Base-by-base conservation (phyloP, 768 basidiomycete genomes). In the Pleurotus cornucopiae region DNA sequence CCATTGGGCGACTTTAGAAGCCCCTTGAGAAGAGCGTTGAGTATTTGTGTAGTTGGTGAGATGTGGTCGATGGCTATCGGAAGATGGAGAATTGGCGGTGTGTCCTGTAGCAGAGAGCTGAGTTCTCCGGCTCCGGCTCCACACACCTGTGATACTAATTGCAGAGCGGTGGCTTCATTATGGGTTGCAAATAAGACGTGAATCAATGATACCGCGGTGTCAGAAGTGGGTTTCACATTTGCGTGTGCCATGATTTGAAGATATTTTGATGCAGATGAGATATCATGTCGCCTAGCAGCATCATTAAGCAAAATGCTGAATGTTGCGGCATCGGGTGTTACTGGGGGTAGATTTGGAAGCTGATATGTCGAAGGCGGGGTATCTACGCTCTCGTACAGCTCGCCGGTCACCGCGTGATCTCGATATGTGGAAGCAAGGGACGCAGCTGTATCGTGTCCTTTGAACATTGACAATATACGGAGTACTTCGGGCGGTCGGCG, bases 291-390 rank as follows among this genome's bases (percentile, higher is more conserved):
- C 14, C 61, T 66, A 34, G 77, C 78, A 54, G 83, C 66, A 61
- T 81, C 74, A 63, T 82, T 78, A 66, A 89, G 82, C 58, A 88
- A 73, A 44, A 84, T 76, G 6, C 82, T 76, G 67, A 82, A 87
- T 0, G 89, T 91, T 11, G 74, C 71, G 6, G 78, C 76, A 60
- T 86, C 79, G 18, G 87, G 83, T 54, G 49, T 63, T 21, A 76
- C 52, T 54, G 41, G 46, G 40, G 41, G 21, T 37, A 54, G 48
- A 45, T 39, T 41, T 20, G 58, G 60, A 39, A 47, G 49, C 59
- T 34, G 20, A 55, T 52, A 55, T 56, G 40, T 57, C 58, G 56
- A 55, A 54, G n/a, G 51, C 48, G 34, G 41, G 14, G 43, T n/a
- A 30, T 49, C 41, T 7, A 41, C 12, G 16, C 30, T 39, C 18